A percentile compares a stretch with the other conserved stretches of the same genome.
phyloP scores from a whole-genome alignment of 2,329 filamentous ascomycete genomes.

The Claviceps humidiphila region DNA sequence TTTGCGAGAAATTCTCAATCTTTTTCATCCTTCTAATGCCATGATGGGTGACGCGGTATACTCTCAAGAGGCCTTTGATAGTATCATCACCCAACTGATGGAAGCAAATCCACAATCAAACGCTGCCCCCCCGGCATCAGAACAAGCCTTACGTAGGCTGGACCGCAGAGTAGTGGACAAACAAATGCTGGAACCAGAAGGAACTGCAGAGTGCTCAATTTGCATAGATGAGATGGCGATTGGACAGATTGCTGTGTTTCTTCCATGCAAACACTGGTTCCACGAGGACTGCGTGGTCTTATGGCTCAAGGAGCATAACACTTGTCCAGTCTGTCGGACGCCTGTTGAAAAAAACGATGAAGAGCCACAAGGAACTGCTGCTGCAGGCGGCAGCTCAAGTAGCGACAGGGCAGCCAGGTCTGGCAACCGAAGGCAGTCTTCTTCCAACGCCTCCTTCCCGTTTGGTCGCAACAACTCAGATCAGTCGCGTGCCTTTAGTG shows the following conservation, averaged over 20 bases:
- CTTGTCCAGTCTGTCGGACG: conserved; percentile 70
- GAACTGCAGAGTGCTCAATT: conserved; percentile 78
- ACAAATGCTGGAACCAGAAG: conserved; percentile 52
- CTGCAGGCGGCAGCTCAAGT: neutral
- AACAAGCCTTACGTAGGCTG: conserved; percentile 59
- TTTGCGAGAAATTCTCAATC: conserved; percentile 39
- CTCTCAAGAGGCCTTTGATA: conserved; percentile 79
- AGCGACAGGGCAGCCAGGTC: neutral
- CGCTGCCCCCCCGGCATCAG: conserved; percentile 69
- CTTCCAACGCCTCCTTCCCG: neutral
- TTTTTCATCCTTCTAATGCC: conserved; percentile 40
- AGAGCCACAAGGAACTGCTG: conserved; percentile 7
- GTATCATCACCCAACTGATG: conserved; percentile 78
- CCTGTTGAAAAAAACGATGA: conserved; percentile 31
- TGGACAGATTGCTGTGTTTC: conserved; percentile 58
- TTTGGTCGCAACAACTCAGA: conserved; percentile 1
- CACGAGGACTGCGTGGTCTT: conserved; percentile 68
- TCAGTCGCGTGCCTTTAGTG: neutral
- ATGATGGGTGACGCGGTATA: conserved; percentile 71
- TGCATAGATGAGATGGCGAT: conserved; percentile 77
- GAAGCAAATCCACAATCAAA: conserved; percentile 65
- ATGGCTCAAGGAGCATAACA: conserved; percentile 86
- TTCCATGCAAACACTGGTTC: conserved; percentile 92
- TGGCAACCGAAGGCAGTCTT: neutral
- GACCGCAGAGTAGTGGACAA: conserved; percentile 57